Conservation (phyloP, 2,329 filamentous ascomycete species). For the Dryadomyces quercivorus region DNA sequence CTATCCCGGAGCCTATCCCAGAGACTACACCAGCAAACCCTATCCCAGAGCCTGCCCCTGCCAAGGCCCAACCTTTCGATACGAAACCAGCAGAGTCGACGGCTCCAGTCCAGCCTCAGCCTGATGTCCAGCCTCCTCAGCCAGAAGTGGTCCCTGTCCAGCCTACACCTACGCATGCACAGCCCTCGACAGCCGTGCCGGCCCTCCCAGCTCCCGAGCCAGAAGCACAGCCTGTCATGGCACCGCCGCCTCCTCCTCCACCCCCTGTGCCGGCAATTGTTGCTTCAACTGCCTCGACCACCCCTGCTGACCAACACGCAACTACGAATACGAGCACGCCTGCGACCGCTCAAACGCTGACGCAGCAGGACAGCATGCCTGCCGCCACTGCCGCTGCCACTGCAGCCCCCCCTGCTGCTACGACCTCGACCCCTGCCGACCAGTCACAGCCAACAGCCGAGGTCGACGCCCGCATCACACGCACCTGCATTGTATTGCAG, state of each 20-base stretch:
- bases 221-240: neutral
- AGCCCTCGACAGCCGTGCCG: too few relatives aligned
- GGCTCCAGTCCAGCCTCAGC: neutral
- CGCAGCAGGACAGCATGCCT: neutral
- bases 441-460: conserved; percentile 14
- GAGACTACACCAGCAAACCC: neutral
- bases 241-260: neutral
- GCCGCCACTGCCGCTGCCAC: neutral
- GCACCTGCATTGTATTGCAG: conserved; percentile 46
- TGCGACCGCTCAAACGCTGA: neutral
- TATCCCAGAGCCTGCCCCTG: neutral
- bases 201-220: neutral
- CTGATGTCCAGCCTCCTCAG: too few relatives aligned
- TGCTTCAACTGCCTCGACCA: too few relatives aligned
- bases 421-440: conserved; percentile 2
- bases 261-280: neutral
- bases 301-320: too few relatives aligned
- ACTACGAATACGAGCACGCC: too few relatives aligned
- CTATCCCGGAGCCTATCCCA: neutral
- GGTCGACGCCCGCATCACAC: conserved; percentile 38
- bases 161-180: neutral
- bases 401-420: neutral
- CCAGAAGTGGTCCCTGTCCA: too few relatives aligned
- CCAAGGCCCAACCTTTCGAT: too few relatives aligned
- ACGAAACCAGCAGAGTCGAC: neutral